Evolutionary conservation across 148 eudicot genomes (phyloP).

Genomic region (Heliosperma pusillum): DNA sequence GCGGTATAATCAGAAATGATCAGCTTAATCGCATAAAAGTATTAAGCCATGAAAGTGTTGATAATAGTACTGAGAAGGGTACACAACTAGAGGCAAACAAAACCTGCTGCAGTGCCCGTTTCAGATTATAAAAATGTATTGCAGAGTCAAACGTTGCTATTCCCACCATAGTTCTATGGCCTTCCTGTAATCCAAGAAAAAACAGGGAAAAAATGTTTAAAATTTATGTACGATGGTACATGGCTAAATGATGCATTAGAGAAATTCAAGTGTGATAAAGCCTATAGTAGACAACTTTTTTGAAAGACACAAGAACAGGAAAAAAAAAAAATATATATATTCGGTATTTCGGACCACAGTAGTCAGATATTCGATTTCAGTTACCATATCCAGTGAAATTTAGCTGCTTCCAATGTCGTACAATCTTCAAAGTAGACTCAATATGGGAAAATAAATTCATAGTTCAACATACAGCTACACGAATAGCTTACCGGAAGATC

Average conservation of each 20-base stretch:
- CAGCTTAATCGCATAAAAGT: background rate
- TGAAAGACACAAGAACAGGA: background rate
- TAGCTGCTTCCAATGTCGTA: background rate
- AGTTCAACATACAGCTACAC: background rate
- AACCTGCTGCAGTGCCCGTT: constrained; percentile 96
- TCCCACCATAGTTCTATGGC: constrained; percentile 92
- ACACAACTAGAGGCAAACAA: background rate
- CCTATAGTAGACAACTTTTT: background rate
- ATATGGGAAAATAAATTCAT: background rate
- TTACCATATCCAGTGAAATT: background rate
- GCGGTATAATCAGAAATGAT: background rate
- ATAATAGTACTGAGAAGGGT: background rate
- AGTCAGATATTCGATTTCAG: background rate
- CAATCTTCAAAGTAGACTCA: background rate
- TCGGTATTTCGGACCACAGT: background rate
- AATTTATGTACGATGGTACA: background rate
- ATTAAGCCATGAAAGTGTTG: background rate
- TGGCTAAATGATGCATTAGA: background rate
- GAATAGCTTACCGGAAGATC: constrained; percentile 90
- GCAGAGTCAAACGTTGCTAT: constrained; percentile 95
- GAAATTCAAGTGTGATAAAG: constrained; percentile 1
- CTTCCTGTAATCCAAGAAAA: constrained; percentile 57
- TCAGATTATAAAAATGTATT: constrained; percentile 92
- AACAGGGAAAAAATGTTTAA: background rate
- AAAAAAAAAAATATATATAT: too few relatives aligned